phyloP scores from a whole-genome alignment of 2,329 filamentous ascomycete genomes.

The Trichoderma sp. region DNA sequence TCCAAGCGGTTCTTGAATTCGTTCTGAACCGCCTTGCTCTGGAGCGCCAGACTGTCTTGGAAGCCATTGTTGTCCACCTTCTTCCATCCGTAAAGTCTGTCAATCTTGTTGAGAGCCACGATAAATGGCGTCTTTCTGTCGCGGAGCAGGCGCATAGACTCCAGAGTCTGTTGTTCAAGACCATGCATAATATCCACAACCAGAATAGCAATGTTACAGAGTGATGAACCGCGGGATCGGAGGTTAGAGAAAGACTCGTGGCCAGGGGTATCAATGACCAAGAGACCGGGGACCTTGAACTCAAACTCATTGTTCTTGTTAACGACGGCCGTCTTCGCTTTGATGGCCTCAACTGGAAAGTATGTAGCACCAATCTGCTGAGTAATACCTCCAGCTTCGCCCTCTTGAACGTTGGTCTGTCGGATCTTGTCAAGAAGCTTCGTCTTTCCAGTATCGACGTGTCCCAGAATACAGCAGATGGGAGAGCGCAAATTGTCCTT shows the following conservation, averaged over 20 bases:
- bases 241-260: conserved; percentile 99
- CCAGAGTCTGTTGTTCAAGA: conserved; percentile 92
- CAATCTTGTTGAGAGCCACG: conserved; percentile 98
- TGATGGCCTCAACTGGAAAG: conserved; percentile 92
- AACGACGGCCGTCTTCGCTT: conserved; percentile 89
- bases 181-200: conserved; percentile 99
- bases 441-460: conserved; percentile 99
- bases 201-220: conserved; percentile 98
- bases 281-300: conserved; percentile 94
- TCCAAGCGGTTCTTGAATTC: conserved; percentile 91
- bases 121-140: conserved; percentile 97
- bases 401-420: conserved; percentile 98
- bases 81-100: conserved; percentile 99
- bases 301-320: conserved; percentile 90
- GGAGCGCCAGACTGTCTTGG: conserved; percentile 84
- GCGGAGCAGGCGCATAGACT: conserved; percentile 92
- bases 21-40: conserved; percentile 90
- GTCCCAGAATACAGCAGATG: conserved; percentile 99
- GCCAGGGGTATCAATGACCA: conserved; percentile 97
- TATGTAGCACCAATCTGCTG: conserved; percentile 99
- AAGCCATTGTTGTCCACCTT: conserved; percentile 99
- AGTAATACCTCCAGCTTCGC: conserved; percentile 98
- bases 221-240: conserved; percentile 92
- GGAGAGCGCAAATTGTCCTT: conserved; percentile 94
- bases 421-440: conserved; percentile 98